Evolutionary conservation across 2,329 filamentous ascomycete species (phyloP).

Genomic region (Blumeriella jaapii): DNA sequence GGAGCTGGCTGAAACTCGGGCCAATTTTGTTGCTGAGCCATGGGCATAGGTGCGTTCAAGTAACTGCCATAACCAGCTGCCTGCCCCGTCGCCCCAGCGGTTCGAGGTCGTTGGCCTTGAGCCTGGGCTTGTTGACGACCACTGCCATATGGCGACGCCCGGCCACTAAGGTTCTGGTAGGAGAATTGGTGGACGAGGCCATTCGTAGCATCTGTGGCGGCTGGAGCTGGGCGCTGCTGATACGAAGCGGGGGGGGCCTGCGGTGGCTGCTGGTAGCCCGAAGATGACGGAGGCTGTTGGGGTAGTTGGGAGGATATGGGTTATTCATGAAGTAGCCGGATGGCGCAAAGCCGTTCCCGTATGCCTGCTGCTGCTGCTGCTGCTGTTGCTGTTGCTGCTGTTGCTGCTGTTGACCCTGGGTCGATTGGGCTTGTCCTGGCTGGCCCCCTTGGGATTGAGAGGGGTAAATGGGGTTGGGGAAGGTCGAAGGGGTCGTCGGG

Average conservation of each 20-base stretch:
- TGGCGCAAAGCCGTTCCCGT: constrained; percentile 35
- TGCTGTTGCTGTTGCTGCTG: constrained; percentile 29
- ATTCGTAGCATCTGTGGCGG: constrained; percentile 77
- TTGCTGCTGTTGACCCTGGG: constrained; percentile 16
- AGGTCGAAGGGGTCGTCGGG: constrained; percentile 87
- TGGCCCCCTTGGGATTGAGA: constrained; percentile 24
- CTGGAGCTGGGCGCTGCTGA: constrained; percentile 39
- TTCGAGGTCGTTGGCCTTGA: constrained; percentile 68
- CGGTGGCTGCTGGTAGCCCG: constrained; percentile 43
- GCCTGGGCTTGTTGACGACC: constrained; percentile 55
- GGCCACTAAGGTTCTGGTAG: constrained; percentile 79
- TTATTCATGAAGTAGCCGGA: constrained; percentile 51
- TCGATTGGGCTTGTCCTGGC: constrained; percentile 26
- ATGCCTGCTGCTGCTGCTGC: constrained; percentile 33
- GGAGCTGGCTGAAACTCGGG: constrained; percentile 69
- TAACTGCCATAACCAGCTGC: constrained; percentile 54
- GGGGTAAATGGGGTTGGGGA: constrained; percentile 69
- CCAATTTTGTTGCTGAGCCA: constrained; percentile 41
- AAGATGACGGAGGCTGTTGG: constrained; percentile 29
- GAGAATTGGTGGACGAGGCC: constrained; percentile 93
- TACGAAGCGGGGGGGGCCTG: constrained; percentile 39
- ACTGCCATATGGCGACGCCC: constrained; percentile 57
- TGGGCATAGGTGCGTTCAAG: constrained; percentile 55
- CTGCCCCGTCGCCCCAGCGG: constrained; percentile 59
- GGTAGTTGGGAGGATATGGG: constrained; percentile 36